These are phyloP conservation scores for Passiflora organensis DNA, from an alignment of 345 rosid genomes.

Conservation along the genomic window DNA sequence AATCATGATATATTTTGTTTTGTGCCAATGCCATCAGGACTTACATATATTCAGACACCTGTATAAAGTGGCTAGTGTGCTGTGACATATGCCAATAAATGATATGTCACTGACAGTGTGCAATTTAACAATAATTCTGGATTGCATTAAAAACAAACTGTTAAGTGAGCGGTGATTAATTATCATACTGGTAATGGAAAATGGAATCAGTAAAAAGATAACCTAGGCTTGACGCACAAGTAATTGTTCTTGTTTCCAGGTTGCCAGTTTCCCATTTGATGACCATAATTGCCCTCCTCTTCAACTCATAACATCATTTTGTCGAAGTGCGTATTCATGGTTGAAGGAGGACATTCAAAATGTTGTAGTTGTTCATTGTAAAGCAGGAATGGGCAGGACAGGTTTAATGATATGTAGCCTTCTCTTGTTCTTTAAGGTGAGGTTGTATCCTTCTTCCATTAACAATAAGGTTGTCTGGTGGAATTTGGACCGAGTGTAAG, in stretches of 20 bases:
- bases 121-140: too few relatives aligned
- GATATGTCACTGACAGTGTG: too few relatives aligned
- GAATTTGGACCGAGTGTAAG: conserved; percentile 7
- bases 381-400: conserved; percentile 37
- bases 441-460: conserved; percentile 8
- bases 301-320: conserved; percentile 23
- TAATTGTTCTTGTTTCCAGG: conserved; percentile 13
- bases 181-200: too few relatives aligned
- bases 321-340: conserved; percentile 32
- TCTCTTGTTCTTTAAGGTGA: conserved; percentile 29
- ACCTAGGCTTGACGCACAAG: too few relatives aligned
- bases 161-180: too few relatives aligned
- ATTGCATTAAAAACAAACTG: too few relatives aligned
- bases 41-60: too few relatives aligned
- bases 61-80: too few relatives aligned
- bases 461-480: background rate
- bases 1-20: too few relatives aligned
- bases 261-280: conserved; percentile 32
- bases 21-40: too few relatives aligned
- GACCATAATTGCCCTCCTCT: conserved; percentile 31
- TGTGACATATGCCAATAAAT: too few relatives aligned
- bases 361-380: conserved; percentile 32
- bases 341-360: conserved; percentile 30
- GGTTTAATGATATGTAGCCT: conserved; percentile 31
- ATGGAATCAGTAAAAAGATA: too few relatives aligned